These are phyloP conservation scores for Trichoderma gracile DNA, from an alignment of 2,329 filamentous ascomycete species.

Conservation along the genomic window DNA sequence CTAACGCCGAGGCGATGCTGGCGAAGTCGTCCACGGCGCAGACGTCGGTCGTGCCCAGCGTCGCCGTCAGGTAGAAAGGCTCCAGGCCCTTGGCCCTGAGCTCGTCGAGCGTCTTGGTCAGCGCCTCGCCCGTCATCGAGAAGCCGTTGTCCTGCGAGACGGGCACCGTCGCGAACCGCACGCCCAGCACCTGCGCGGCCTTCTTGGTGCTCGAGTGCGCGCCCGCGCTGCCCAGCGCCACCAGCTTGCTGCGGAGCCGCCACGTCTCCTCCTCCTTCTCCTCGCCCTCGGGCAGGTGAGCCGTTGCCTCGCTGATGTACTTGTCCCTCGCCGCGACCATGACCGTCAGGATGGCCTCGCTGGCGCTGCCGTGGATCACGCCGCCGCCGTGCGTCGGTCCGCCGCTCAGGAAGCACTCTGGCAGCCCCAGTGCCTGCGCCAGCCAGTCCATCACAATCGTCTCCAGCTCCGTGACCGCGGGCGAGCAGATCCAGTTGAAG, in stretches of 20 bases:
- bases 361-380: constrained; percentile 91
- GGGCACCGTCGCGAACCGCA: constrained; percentile 72
- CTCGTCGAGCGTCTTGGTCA: constrained; percentile 63
- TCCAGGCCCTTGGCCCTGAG: constrained; percentile 69
- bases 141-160: constrained; percentile 64
- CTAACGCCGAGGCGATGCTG: constrained; percentile 59
- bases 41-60: constrained; percentile 82
- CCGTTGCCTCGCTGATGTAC: constrained; percentile 64
- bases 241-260: constrained; percentile 56
- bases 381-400: constrained; percentile 74
- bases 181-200: constrained; percentile 80
- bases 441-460: constrained; percentile 93
- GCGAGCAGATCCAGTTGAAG: constrained; percentile 97
- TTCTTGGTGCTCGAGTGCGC: constrained; percentile 86
- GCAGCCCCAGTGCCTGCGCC: constrained; percentile 71
- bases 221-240: constrained; percentile 77
- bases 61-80: constrained; percentile 84
- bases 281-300: constrained; percentile 52
- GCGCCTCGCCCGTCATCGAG: constrained; percentile 64
- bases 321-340: constrained; percentile 86
- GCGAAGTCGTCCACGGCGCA: constrained; percentile 83
- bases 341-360: constrained; percentile 81
- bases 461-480: constrained; percentile 89
- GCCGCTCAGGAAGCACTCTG: constrained; percentile 70
- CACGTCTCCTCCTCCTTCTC: constrained; percentile 71